These are phyloP conservation scores for Gentiana straminea DNA, from an alignment of 257 asterid genomes.

Conservation along the genomic window DNA sequence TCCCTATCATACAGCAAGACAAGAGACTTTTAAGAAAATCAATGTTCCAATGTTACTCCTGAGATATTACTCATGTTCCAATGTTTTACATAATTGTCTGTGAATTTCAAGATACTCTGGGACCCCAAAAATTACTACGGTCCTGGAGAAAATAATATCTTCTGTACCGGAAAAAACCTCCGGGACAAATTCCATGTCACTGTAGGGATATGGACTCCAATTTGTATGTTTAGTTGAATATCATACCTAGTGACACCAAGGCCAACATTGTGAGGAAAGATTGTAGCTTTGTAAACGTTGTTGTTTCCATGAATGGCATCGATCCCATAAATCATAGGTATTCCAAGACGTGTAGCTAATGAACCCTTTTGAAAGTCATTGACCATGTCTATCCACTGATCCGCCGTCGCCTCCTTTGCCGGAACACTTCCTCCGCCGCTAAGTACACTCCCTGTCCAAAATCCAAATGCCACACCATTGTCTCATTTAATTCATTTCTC, in stretches of 20 bases:
- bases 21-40: not conserved
- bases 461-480: not conserved
- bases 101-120: no score
- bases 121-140: no score
- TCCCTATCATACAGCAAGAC: not conserved
- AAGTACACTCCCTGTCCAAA: slow-evolving; percentile 45
- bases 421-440: slow-evolving; percentile 75
- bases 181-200: no score
- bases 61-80: not conserved
- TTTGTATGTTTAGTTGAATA: no score
- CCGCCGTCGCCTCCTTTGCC: slow-evolving; percentile 32
- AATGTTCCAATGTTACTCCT: not conserved
- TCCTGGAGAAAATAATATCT: no score
- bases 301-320: slow-evolving; percentile 71
- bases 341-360: slow-evolving; percentile 48
- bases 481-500: no score
- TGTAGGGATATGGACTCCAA: no score
- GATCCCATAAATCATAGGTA: slow-evolving; percentile 60
- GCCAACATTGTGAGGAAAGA: slow-evolving; percentile 63
- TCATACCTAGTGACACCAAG: slow-evolving; percentile 65
- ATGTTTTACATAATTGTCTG: no score
- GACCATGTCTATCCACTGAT: slow-evolving; percentile 63
- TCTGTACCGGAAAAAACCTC: no score
- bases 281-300: slow-evolving; percentile 43
- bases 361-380: slow-evolving; percentile 54